These are phyloP conservation scores for Solanum hybrid DNA, from an alignment of 305 asterid species.

Conservation along the genomic window DNA sequence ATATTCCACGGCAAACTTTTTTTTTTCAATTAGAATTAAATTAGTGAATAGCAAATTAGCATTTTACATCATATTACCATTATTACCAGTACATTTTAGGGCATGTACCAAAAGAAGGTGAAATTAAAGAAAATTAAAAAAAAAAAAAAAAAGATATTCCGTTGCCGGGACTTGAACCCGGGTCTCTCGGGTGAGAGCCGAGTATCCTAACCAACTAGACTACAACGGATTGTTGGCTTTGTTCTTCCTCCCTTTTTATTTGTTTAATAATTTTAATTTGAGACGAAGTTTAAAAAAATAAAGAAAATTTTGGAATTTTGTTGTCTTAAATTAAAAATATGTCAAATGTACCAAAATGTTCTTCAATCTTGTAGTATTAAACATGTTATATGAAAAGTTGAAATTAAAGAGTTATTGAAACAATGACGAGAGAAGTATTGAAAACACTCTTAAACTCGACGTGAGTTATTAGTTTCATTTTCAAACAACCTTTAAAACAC, in stretches of 20 bases:
- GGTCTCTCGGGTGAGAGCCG: constrained; percentile 98
- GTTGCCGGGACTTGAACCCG: constrained; percentile 98
- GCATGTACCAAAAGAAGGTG: neutral
- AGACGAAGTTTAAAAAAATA: neutral
- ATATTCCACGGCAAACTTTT: neutral
- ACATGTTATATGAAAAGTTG: neutral
- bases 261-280: neutral
- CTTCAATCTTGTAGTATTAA: neutral
- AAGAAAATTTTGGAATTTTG: neutral
- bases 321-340: neutral
- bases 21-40: neutral
- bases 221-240: constrained; percentile 16
- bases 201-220: constrained; percentile 96
- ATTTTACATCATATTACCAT: neutral
- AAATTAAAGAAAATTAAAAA: neutral
- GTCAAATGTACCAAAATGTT: neutral
- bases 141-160: constrained; percentile 29
- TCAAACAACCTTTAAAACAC: neutral
- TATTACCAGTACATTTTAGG: neutral
- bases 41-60: neutral
- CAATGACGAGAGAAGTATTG: neutral
- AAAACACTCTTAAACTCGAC: neutral
- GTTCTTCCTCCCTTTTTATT: neutral
- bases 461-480: neutral
- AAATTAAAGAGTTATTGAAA: neutral